A percentile compares a stretch with the other conserved stretches of the same genome.
These are phyloP conservation scores for Pyrus betulifolia DNA, from an alignment of 306 rosid genomes.

Conservation along the genomic window DNA sequence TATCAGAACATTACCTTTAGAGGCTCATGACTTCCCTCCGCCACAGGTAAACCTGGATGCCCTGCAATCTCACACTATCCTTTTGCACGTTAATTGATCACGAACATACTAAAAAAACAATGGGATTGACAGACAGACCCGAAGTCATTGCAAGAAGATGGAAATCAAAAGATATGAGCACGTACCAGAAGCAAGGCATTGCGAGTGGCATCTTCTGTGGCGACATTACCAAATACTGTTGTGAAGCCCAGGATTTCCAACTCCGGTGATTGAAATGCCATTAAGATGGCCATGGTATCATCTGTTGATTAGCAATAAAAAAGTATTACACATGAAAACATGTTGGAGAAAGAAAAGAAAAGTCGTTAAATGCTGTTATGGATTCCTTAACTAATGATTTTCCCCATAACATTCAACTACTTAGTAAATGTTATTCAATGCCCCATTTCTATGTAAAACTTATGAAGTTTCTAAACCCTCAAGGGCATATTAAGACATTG, in stretches of 20 bases:
- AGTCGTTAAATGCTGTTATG: neutral
- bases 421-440: neutral
- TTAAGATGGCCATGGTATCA: constrained; percentile 81
- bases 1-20: constrained; percentile 53
- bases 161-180: constrained; percentile 12
- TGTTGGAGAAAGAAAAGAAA: neutral
- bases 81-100: constrained; percentile 64
- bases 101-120: constrained; percentile 23
- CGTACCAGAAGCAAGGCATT: constrained; percentile 93
- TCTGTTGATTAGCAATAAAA: constrained; percentile 34
- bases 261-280: constrained; percentile 78
- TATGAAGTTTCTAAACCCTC: neutral
- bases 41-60: constrained; percentile 64
- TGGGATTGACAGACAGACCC: neutral
- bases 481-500: neutral
- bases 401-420: neutral
- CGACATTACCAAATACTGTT: constrained; percentile 67
- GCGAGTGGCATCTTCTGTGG: constrained; percentile 57
- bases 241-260: constrained; percentile 79
- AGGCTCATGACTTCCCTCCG: constrained; percentile 72
- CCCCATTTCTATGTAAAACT: neutral
- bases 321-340: neutral
- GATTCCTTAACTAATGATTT: neutral
- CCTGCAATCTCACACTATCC: constrained; percentile 99
- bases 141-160: neutral